A percentile compares a stretch with the other conserved stretches of the same genome.
Conservation (phyloP, 2,329 filamentous ascomycete species). For the Cordyceps militaris region DNA sequence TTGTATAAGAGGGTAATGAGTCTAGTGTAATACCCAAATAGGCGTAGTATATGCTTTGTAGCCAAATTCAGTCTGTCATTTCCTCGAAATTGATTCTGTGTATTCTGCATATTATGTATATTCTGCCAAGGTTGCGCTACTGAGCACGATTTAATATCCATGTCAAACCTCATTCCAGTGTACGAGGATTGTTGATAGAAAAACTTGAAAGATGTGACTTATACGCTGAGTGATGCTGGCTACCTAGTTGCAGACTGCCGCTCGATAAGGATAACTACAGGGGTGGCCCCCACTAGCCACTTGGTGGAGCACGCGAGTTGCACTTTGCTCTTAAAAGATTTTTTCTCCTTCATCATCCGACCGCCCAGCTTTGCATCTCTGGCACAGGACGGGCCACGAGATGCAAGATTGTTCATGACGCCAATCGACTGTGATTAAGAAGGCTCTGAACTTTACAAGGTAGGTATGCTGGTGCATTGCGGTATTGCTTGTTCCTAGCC, state of each 20-base stretch:
- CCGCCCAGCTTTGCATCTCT: not conserved
- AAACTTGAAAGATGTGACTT: too few relatives aligned
- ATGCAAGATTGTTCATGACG: not conserved
- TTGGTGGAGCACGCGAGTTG: not conserved
- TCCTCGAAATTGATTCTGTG: not conserved
- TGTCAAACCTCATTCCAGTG: too few relatives aligned
- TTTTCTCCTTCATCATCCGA: not conserved
- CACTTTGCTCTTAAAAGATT: not conserved
- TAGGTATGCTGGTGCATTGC: not conserved
- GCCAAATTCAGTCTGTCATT: not conserved
- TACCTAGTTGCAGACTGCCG: too few relatives aligned
- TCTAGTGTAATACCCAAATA: slow-evolving; percentile 1
- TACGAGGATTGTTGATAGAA: too few relatives aligned
- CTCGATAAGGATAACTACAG: too few relatives aligned
- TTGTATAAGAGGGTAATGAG: not conserved
- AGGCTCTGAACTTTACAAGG: not conserved
- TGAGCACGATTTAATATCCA: too few relatives aligned
- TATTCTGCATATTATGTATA: not conserved
- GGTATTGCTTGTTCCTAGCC: not conserved
- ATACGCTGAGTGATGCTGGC: too few relatives aligned
- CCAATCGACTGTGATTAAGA: not conserved
- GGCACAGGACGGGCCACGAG: not conserved
- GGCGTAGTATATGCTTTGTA: slow-evolving; percentile 5
- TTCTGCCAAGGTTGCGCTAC: too few relatives aligned
- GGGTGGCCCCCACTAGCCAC: not conserved